Base-by-base conservation (phyloP, 1,139 yeast genomes). In the Insectozyma bohioensis region DNA sequence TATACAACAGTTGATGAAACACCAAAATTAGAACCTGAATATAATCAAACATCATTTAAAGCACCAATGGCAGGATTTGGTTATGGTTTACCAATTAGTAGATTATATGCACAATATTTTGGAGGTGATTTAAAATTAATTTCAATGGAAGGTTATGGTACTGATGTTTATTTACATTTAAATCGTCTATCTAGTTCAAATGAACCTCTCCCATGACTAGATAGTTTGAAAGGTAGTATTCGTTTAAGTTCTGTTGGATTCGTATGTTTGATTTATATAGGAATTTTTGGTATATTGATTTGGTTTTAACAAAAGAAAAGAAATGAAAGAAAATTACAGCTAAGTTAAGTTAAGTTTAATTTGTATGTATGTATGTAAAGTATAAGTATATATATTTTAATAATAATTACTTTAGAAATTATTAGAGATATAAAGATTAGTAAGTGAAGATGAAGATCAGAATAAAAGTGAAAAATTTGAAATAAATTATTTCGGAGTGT, bases 1-100 rank as follows among this genome's bases (percentile, higher is more conserved):
- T 87, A 87, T 59, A 87, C 96, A 5, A 85, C 96, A 0, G 95
- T 90, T 32, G 77, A 79, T 48, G 75, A 80, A 41, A 77, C 85
- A 7, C 92, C 92, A 1, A 72, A 68, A 15, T 61, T 83, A 35
- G 90, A 83, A 38, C 73, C 80, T 0, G 84, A 77, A 38, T 59
- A 58, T 40, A 64, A 58, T 40, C 73, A 67, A 45, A 65, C 75
- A 19, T 80, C 80, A 37, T 81, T 80, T 58, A 78, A 78, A 56
- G 95, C 95, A 1, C 97, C 96, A 36, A 83, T 87, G 86, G 95
- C 95, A 30, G 97, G 96, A 0, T 84, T 85, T 48, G 96, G 96
- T 24, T 90, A 87, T 51, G 96, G 97, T 0, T 69, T 87, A 48
- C 95, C 96, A 2, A 81, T 88, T 39, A 81, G 92, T 31, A 63